A percentile compares a stretch with the other conserved stretches of the same genome.
These are phyloP conservation scores for Ophiostoma novo-ulmi DNA, from an alignment of 2,329 filamentous ascomycete species.

Conservation along the genomic window DNA sequence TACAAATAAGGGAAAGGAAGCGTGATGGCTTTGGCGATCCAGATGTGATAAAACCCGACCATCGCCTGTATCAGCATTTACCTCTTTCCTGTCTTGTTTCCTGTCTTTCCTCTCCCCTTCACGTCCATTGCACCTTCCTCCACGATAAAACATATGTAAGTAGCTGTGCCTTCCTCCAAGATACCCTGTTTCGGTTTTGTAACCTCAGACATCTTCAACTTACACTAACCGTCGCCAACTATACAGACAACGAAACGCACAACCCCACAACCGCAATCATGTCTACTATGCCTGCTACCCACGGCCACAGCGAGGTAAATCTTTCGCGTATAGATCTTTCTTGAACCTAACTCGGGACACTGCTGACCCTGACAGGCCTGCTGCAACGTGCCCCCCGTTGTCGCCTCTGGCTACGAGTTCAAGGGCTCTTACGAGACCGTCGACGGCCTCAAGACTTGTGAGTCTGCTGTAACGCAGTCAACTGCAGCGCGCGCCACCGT, in stretches of 20 bases:
- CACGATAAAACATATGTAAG: not conserved
- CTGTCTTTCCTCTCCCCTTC: not conserved
- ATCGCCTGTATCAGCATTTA: not conserved
- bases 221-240: not conserved
- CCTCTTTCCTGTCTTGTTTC: not conserved
- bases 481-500: too few relatives aligned
- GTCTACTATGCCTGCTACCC: conserved; percentile 35
- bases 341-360: not conserved
- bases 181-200: not conserved
- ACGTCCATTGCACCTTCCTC: not conserved
- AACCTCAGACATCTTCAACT: not conserved
- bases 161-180: not conserved
- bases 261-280: conserved; percentile 30
- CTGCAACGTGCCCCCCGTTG: conserved; percentile 45
- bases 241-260: not conserved
- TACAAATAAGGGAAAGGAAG: not conserved
- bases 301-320: conserved; percentile 33
- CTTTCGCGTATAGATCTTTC: too few relatives aligned
- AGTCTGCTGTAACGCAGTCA: conserved; percentile 24
- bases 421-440: conserved; percentile 45
- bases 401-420: conserved; percentile 40
- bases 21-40: conserved; percentile 4
- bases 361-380: conserved; percentile 30
- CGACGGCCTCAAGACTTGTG: conserved; percentile 42
- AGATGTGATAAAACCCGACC: not conserved